Evolutionary conservation across 176 grass and related monocot species (phyloP), one percentile per base, ranked within the genome.

Genomic region (Secale cereale): DNA sequence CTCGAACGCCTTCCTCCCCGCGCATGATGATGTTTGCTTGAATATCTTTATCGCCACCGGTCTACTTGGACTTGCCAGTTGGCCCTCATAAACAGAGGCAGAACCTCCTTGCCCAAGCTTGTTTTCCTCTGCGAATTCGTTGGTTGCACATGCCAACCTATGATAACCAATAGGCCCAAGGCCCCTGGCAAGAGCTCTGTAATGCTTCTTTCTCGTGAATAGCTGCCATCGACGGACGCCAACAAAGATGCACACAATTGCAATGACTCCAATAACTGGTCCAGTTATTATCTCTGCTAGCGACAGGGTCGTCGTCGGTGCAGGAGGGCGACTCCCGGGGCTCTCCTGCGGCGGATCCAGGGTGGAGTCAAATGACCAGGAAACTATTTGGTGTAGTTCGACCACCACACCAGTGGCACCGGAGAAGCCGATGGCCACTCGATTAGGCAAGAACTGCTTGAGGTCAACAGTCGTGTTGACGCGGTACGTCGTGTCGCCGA

Each of bases 351-450:
- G 45, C 45, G 14, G 45, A 6, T n/a, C 64, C 29, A 67, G 0
- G 64, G 64, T 67, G 64, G 64, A 67, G 7, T 7, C 32, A 67
- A 67, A 67, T 41, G 68, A 12, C 33, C 36, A 71, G 3, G 35
- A 71, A 36, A 71, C 19, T 40, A 23, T 41, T 36, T 40, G 10
- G 30, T 67, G 64, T 41, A 12, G 35, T 4, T 81, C 78, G 4
- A 33, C 0, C 3, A 27, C 78, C 1, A 0, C 0, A 7, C 88
- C 74, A 1, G 88, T 83, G 15, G 88, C 68, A 4, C 65, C 88
- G 1, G 88, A 86, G 80, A 86, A 83, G n/a, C 88, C 88, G 32
- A 90, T 27, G 3, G 75, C 79, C 32, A 86, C 84, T 23, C 6
- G 9, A n/a, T 7, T 81, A 14, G 78, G 63, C 0, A 81, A 17